Percentiles rank a stretch among this genome's conserved stretches.
Evolutionary conservation across 2,329 filamentous ascomycete genomes (phyloP).

Genomic region (Botryotinia narcissicola): DNA sequence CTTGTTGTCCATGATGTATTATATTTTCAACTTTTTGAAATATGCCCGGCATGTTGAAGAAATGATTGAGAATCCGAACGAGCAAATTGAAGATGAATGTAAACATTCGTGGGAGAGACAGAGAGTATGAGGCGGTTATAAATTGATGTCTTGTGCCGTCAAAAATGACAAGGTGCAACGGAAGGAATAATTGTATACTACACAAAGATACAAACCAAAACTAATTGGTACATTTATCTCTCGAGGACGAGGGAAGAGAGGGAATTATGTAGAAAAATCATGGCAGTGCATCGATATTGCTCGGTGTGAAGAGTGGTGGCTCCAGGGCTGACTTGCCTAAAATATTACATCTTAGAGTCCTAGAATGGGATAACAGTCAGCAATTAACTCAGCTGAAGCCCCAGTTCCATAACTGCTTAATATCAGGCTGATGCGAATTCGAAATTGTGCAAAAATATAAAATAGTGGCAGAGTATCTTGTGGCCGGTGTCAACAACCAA

Average conservation of each 20-base stretch:
- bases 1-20: constrained; percentile 9
- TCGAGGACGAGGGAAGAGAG: not conserved
- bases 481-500: not conserved
- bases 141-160: not conserved
- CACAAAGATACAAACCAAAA: not conserved
- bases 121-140: not conserved
- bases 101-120: not conserved
- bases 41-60: not conserved
- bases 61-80: not conserved
- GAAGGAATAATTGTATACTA: not conserved
- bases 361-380: not conserved
- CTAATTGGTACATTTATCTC: not conserved
- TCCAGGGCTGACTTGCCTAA: not conserved
- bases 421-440: not conserved
- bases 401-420: not conserved
- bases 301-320: not conserved
- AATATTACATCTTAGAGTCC: not conserved
- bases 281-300: not conserved
- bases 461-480: not conserved
- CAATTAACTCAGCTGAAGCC: constrained; percentile 10
- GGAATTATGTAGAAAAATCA: not conserved
- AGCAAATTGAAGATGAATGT: not conserved
- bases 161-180: not conserved
- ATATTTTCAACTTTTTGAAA: constrained; percentile 6
- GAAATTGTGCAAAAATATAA: not conserved